These are phyloP conservation scores for Blastomyces gilchristii DNA, from an alignment of 2,329 filamentous ascomycete genomes.

Conservation along the genomic window DNA sequence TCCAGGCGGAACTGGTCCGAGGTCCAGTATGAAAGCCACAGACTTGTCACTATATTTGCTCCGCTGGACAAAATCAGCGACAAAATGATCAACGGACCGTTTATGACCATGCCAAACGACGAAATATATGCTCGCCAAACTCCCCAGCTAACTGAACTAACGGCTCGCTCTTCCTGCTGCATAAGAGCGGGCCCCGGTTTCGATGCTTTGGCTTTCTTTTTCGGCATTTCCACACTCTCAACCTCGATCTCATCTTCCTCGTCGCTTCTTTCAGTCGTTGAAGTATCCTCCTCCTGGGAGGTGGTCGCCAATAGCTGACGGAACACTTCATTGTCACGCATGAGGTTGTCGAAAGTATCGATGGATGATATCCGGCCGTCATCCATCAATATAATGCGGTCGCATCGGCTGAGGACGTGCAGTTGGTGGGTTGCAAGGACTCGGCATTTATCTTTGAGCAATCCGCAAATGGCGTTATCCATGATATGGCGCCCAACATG, in stretches of 20 bases:
- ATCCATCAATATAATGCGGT: constrained; percentile 90
- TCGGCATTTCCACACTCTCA: constrained; percentile 39
- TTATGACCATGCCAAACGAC: constrained; percentile 61
- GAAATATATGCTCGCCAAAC: constrained; percentile 70
- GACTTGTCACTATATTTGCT: constrained; percentile 72
- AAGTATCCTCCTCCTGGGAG: constrained; percentile 48
- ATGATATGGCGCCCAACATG: constrained; percentile 65
- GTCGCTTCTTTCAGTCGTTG: constrained; percentile 40
- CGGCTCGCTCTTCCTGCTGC: constrained; percentile 49
- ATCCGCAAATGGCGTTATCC: constrained; percentile 82
- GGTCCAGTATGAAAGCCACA: constrained; percentile 95
- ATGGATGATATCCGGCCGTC: constrained; percentile 72
- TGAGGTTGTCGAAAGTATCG: constrained; percentile 82
- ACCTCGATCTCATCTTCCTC: constrained; percentile 39
- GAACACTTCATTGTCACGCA: constrained; percentile 68
- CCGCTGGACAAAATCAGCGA: constrained; percentile 65
- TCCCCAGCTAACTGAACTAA: constrained; percentile 65
- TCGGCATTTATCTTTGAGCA: constrained; percentile 79
- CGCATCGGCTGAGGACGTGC: constrained; percentile 81
- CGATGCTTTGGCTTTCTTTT: constrained; percentile 27
- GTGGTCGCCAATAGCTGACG: constrained; percentile 73
- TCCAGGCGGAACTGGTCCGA: constrained; percentile 60
- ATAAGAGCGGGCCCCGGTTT: constrained; percentile 31
- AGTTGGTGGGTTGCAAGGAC: constrained; percentile 92
- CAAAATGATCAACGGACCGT: constrained; percentile 48